Base-by-base conservation (phyloP, 1,139 yeast species). In the Candida tropicalis region DNA sequence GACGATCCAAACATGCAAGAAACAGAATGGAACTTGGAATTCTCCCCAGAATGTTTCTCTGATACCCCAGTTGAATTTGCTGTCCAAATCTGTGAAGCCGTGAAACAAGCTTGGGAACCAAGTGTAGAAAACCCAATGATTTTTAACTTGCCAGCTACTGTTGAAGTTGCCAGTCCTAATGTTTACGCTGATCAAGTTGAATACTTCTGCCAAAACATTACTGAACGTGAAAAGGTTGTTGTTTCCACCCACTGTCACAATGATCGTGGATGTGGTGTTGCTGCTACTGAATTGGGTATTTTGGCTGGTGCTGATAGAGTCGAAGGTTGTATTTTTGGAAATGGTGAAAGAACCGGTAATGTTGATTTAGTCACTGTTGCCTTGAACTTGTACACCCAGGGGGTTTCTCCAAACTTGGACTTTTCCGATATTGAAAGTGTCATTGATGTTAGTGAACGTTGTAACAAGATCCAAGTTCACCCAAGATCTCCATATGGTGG, bases 291-390 rank as follows among this genome's bases (percentile, higher is more conserved):
- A 69, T 77, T 93, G 48, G 98, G 96, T 47, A 79, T 87, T 50
- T 66, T 93, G 67, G 99, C 97, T 3, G 98, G 99, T 54, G 98
- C 97, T 37, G 97, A 93, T 67, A 82, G 99, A 69, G 95, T 93
- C 32, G 99, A 93, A 70, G 98, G 99, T 41, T 93, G 98, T 73
- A 73, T 93, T 48, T 93, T 93, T 59, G 98, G 98, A 54, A 93
- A 91, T 65, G 98, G 99, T 63, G 99, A 93, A 76, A 84, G 98
- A 70, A 93, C 99, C 23, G 98, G 99, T 63, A 93, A 93, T 64
- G 98, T 93, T 51, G 99, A 93, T 66, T 73, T 93, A 46, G 96
- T 91, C 42, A 91, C 97, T 11, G 78, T 93, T 49, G 98, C 96
- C 2, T 75, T 93, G 54, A 93, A 93, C 68, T 73, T 93, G 73